Conservation (phyloP, 176 grass and related monocot species). For the Tuctoria greenei region DNA sequence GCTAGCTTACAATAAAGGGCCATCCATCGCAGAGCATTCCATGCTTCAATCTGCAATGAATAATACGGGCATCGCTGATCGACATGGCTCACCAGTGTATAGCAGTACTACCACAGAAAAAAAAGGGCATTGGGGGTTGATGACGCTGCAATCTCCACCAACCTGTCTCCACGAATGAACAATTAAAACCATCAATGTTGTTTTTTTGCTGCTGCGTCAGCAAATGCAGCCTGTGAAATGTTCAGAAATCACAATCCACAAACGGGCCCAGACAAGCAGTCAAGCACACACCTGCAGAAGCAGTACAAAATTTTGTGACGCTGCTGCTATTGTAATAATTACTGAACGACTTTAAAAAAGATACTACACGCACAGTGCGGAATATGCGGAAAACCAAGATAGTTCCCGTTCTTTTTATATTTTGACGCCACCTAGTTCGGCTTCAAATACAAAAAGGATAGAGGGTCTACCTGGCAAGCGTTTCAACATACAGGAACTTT, state of each 20-base stretch:
- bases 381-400: background rate
- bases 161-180: conserved; percentile 44
- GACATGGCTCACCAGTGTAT: conserved; percentile 6
- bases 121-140: background rate
- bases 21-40: conserved; percentile 3
- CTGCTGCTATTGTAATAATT: background rate
- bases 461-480: background rate
- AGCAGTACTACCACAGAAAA: background rate
- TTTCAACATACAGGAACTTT: background rate
- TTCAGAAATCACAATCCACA: conserved; percentile 17
- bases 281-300: background rate
- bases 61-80: conserved; percentile 18
- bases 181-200: conserved; percentile 10
- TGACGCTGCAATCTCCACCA: conserved; percentile 33
- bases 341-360: no score
- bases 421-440: no score
- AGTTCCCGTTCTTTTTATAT: no score
- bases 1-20: background rate
- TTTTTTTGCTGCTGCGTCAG: background rate
- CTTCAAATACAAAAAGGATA: no score
- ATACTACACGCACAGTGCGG: background rate
- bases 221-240: background rate
- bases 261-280: background rate
- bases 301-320: background rate
- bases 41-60: conserved; percentile 27